Evolutionary conservation across 1,284 basidiomycete species (phyloP), one percentile per base, ranked within the genome.

Genomic region (Rhodotorula sp.): DNA sequence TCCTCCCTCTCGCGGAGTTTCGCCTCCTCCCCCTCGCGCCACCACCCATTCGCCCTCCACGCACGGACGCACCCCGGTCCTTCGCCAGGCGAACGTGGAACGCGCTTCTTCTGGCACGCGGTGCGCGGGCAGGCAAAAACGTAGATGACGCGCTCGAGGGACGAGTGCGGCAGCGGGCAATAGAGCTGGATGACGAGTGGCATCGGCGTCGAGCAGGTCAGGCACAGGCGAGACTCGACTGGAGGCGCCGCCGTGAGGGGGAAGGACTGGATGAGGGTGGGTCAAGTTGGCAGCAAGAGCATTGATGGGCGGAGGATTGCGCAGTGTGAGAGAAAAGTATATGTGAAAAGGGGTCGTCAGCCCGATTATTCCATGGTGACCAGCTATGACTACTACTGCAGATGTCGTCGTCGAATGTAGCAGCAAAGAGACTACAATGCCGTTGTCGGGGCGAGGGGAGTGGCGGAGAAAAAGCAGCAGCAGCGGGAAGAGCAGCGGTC

Each of bases 101-200:
- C 23, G 88, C 88, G 77, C 89, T 90, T 45, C 88, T 87, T 69
- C 85, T 83, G 90, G 81, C 91, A 93, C 28, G 82, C 79, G 10
- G 85, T 81, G 38, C 84, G 83, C 5, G 88, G 83, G 77, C 91
- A 93, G 19, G 86, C 90, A 88, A 90, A 93, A 26, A 92, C 84
- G 78, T 92, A 92, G 64, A 92, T 81, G 2, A 87, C 88, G 63
- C 91, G 85, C 78, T 93, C 91, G 84, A 89, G 88, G 14, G 88
- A 86, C 75, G 90, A 93, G 52, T 87, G 84, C 78, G 92, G 89
- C 75, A 92, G 87, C 0, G 91, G 91, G 80, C 90, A 92, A 89
- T 90, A 92, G 77, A 93, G 85, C 76, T 93, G 90, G 19, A 90
- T 84, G 48, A 93, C 84, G 34, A 93, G 84, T 73, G 90, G 87